Evolutionary conservation across 2,329 filamentous ascomycete species (phyloP).

Genomic region (Bipolaris oryzae): DNA sequence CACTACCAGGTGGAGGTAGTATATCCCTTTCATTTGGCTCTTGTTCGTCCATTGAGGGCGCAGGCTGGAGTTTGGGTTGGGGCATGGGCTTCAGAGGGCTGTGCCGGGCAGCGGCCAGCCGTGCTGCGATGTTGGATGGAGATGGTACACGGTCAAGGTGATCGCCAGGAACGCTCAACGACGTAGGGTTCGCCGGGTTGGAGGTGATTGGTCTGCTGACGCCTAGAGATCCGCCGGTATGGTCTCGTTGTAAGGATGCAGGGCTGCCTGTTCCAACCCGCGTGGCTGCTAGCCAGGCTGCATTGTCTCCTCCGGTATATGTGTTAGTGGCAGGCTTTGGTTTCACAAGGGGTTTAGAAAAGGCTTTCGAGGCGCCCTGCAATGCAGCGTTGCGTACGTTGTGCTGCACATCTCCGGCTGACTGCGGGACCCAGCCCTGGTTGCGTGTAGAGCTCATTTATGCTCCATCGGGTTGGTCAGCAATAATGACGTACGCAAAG

Average conservation of each 20-base stretch:
- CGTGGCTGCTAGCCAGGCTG: conserved; percentile 55
- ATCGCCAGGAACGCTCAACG: conserved; percentile 39
- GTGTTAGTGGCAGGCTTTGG: conserved; percentile 49
- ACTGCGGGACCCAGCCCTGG: conserved; percentile 35
- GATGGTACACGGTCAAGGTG: conserved; percentile 52
- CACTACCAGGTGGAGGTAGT: conserved; percentile 42
- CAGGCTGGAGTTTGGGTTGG: conserved; percentile 9
- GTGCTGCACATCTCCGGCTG: conserved; percentile 44
- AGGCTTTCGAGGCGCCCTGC: conserved; percentile 56
- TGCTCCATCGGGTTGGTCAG: conserved; percentile 40
- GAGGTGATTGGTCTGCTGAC: conserved; percentile 32
- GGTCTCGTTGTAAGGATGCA: conserved; percentile 36
- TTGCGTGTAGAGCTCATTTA: conserved; percentile 47
- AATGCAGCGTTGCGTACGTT: conserved; percentile 55
- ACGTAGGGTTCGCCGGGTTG: conserved; percentile 40
- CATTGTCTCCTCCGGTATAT: conserved; percentile 50
- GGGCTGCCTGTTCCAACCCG: conserved; percentile 45
- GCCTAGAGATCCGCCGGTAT: conserved; percentile 40
- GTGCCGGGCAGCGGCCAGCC: conserved; percentile 66
- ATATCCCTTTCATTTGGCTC: conserved; percentile 36
- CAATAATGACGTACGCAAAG: conserved; percentile 22
- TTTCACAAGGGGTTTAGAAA: conserved; percentile 52
- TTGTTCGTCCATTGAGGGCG: conserved; percentile 27
- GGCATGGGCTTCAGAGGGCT: conserved; percentile 50
- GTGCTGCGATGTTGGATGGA: conserved; percentile 67